A percentile compares a stretch with the other conserved stretches of the same genome.
These are phyloP conservation scores for Fonsecaea monophora DNA, from an alignment of 2,329 filamentous ascomycete species.

Conservation along the genomic window DNA sequence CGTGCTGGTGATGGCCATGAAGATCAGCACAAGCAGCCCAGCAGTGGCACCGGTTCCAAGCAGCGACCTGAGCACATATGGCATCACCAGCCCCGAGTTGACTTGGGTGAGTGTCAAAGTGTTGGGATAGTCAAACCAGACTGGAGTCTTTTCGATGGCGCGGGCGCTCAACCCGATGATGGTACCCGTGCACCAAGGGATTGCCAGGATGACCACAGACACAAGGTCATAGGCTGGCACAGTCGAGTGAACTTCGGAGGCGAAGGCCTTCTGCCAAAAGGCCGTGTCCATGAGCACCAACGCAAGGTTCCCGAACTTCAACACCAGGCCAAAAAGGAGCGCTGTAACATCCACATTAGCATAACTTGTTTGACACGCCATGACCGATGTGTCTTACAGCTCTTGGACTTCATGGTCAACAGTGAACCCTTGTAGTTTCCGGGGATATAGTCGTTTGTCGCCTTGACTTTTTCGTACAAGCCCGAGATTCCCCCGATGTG, in stretches of 20 bases:
- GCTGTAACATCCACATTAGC: slow-evolving; percentile 14
- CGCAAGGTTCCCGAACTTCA: slow-evolving; percentile 59
- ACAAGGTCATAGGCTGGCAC: slow-evolving; percentile 58
- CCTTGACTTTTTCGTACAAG: slow-evolving; percentile 48
- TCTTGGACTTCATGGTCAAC: slow-evolving; percentile 57
- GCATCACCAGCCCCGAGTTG: slow-evolving; percentile 56
- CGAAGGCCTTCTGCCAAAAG: slow-evolving; percentile 62
- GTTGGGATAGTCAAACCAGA: slow-evolving; percentile 55
- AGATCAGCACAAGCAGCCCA: slow-evolving; percentile 57
- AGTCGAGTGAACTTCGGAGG: slow-evolving; percentile 55
- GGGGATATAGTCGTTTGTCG: slow-evolving; percentile 52
- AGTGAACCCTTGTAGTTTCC: slow-evolving; percentile 58
- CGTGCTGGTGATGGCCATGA: slow-evolving; percentile 61
- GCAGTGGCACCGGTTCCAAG: slow-evolving; percentile 53
- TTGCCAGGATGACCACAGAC: slow-evolving; percentile 54
- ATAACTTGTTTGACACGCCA: neutral
- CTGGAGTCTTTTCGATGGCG: slow-evolving; percentile 55
- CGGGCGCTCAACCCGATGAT: slow-evolving; percentile 55
- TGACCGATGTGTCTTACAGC: slow-evolving; percentile 42
- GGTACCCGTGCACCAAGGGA: slow-evolving; percentile 57
- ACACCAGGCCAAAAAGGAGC: slow-evolving; percentile 51
- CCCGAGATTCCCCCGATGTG: slow-evolving; percentile 23
- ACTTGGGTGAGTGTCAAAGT: slow-evolving; percentile 51
- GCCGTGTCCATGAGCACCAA: slow-evolving; percentile 61
- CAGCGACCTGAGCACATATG: slow-evolving; percentile 53